Evolutionary conservation across 331 rosid species (phyloP), one percentile per base, ranked within the genome.

Genomic region (Telfairia occidentalis): DNA sequence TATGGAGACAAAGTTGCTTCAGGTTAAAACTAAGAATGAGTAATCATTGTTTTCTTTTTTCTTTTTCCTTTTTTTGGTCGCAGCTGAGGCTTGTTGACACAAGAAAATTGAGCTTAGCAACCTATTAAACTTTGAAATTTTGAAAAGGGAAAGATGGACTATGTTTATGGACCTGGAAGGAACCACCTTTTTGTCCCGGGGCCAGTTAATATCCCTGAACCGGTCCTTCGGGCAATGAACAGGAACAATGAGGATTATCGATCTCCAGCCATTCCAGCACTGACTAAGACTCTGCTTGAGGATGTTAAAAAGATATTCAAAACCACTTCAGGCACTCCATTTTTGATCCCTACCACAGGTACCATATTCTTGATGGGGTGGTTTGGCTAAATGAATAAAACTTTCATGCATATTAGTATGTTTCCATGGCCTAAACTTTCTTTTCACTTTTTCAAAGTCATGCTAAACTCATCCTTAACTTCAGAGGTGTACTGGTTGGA

Each of bases 141-240:
- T 34, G 78, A 81, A 79, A 77, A 70, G 79, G 79, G 54, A 45
- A 83, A 88, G 79, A 95, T 95, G 99, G 99, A 95, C 78, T 75
- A 88, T 32, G 74, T 88, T 2, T 64, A 95, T 84, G 99, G 76
- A 84, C 97, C 99, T 28, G 99, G 99, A 85, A 90, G 87, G 75
- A 80, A 92, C 93, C 99, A 95, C 76, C 97, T 95, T 83, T 95
- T 95, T 80, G 99, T 95, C 69, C 99, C 99, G 3, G 99, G 99
- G 84, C 99, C 99, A 0, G 99, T 95, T 75, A 95, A 95, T 85
- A 95, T 95, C 81, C 99, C 97, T 0, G 99, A 95, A 53, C 90
- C 81, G 11, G 92, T 95, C 82, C 78, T 92, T 32, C 89, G 99
- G 48, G 93, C 99, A 1, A 95, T 95, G 99, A 90, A 85, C 86